Evolutionary conservation across 768 basidiomycete species (phyloP), one percentile per base, ranked within the genome.

Genomic region (Panaeolus papilionaceus): DNA sequence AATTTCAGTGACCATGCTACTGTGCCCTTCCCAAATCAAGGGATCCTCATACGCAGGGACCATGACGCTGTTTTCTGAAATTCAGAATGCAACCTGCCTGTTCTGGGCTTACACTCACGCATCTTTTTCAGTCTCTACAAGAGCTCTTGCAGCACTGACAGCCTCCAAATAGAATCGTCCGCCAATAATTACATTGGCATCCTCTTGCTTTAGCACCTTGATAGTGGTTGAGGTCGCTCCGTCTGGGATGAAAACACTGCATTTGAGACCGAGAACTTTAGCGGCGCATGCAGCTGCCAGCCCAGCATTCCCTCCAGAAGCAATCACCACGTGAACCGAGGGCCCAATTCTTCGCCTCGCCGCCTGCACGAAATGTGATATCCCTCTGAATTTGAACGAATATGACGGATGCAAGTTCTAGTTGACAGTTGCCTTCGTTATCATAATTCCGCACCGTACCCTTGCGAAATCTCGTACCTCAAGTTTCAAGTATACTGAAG

Each of bases 241-340:
- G 39, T 82, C 75, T 0, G 92, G 91, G 26, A 94, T 80, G 74
- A 83, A 93, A 2, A 93, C 88, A 6, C 87, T 91, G 74, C 92
- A 93, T 72, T 75, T 80, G 49, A 92, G 79, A 6, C 78, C 77
- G 26, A 92, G 81, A 20, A 73, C 78, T 37, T 83, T 79, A 9
- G 92, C 86, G 23, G 88, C 89, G 68, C 86, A 84, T 16, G 92
- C 92, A 0, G 86, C 85, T 12, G 91, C 92, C 14, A 92, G 79
- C 0, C 88, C 92, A n/a, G 91, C 93, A 73, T 94, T 93, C n/a
- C 92, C 92, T 4, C 89, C 86, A 0, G 92, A 94, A 0, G 92
- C 91, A 63, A 89, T 86, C 49, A 93, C 79, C 49, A 89, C 79
- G 75, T 92, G 92, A 5, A 88, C 80, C 37, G 75, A 73, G 12